Percentiles rank a stretch among this genome's conserved stretches.
These are phyloP conservation scores for Penicillium coprophilum DNA, from an alignment of 495 filamentous ascomycete genomes.

Conservation along the genomic window DNA sequence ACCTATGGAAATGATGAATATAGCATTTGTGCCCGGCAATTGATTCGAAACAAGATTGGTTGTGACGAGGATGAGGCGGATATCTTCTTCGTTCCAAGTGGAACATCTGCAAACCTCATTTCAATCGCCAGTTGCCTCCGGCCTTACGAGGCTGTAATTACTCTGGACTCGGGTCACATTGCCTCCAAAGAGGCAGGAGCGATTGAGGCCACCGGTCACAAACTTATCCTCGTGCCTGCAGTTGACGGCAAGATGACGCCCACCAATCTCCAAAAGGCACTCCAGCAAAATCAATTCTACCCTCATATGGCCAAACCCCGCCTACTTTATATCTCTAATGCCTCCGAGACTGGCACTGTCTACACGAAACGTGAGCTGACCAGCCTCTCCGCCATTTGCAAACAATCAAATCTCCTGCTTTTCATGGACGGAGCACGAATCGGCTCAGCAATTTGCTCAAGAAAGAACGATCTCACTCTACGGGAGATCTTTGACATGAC, in stretches of 20 bases:
- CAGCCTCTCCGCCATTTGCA: conserved; percentile 35
- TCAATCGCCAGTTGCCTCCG: conserved; percentile 46
- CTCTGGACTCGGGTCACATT: conserved; percentile 44
- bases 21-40: conserved; percentile 30
- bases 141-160: conserved; percentile 45
- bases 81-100: conserved; percentile 47
- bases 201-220: conserved; percentile 48
- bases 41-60: conserved; percentile 34
- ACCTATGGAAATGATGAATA: conserved; percentile 44
- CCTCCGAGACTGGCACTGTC: conserved; percentile 44
- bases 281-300: conserved; percentile 42
- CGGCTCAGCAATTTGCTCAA: conserved; percentile 39
- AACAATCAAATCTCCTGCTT: conserved; percentile 35
- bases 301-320: conserved; percentile 47
- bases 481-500: conserved; percentile 40
- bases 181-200: conserved; percentile 46
- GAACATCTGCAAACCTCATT: conserved; percentile 46
- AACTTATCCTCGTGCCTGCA: conserved; percentile 41
- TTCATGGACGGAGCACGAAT: conserved; percentile 44
- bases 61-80: conserved; percentile 39
- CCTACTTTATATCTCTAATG: conserved; percentile 46
- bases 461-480: conserved; percentile 34
- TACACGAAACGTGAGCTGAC: conserved; percentile 39
- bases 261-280: conserved; percentile 33
- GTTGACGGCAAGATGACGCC: conserved; percentile 44